Base-by-base conservation (phyloP, 2,329 filamentous ascomycete genomes). In the Plenodomus lindquistii region DNA sequence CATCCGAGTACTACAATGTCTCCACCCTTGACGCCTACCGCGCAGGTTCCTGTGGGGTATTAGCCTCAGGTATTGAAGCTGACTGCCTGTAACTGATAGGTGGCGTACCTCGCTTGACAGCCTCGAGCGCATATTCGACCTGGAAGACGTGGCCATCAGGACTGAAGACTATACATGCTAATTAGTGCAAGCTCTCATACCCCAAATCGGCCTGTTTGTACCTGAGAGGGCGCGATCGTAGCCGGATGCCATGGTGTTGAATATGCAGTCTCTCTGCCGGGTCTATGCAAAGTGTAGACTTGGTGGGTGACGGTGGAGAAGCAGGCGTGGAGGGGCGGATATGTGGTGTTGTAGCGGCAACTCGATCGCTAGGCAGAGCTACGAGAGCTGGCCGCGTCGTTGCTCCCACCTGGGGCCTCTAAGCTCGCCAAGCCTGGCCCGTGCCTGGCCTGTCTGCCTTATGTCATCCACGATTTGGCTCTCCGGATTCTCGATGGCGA, bases 101-200 rank as follows among this genome's bases (percentile, higher is more conserved):
- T 17, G 11, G n/a, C 60, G 22, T 79, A 94, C 93, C 94, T 91
- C 94, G 81, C 83, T 99, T 99, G 63, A 99, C 94, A 62, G 94
- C 94, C 79, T 99, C 94, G 63, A 96, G 88, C 47, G 94, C 94
- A 84, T 99, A 99, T 83, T 99, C 94, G 70, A 99, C 94, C 78
- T 99, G 94, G 80, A 99, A 99, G 69, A 99, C 94, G 81, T 99
- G 94, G 77, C 94, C 94, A 79, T 99, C 94, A 70, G 94, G 94
- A 84, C 93, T 97, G 71, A 97, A 97, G 73, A 96, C 92, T 96
- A 66, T 59, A 71, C 60, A 66, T 59, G 71, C 60, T 52, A 37
- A 54, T 67, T 62, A 70, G 66, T 59, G 66, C 44, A 42, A 18
- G 31, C 44, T 40, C 17, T n/a, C 34, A 35, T 50, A 44, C 38